Evolutionary conservation across 371 early-diverging fungal species (phyloP).

Genomic region (Pancytospora epiphaga): DNA sequence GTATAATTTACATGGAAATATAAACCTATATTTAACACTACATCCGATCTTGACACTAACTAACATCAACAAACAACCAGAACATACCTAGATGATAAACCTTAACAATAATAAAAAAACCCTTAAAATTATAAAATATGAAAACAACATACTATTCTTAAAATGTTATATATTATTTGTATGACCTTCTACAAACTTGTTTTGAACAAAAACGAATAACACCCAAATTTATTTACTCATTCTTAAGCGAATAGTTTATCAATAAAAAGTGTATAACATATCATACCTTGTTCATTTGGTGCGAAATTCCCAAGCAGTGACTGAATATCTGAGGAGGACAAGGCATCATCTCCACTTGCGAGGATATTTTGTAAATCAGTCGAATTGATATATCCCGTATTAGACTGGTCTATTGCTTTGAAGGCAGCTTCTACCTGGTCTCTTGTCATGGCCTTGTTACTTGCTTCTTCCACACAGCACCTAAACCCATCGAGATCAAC

Average conservation of each 20-base stretch:
- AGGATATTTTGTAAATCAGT: conserved; percentile 42
- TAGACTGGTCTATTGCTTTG: conserved; percentile 27
- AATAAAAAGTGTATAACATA: conserved; percentile 38
- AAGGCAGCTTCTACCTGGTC: conserved; percentile 47
- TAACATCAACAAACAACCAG: too few relatives aligned
- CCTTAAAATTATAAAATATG: too few relatives aligned
- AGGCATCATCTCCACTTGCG: conserved; percentile 13
- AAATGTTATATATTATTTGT: too few relatives aligned
- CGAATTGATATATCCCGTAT: conserved; percentile 42
- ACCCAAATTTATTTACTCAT: conserved; percentile 7
- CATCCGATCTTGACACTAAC: too few relatives aligned
- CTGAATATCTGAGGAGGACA: conserved; percentile 42
- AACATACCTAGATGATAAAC: too few relatives aligned
- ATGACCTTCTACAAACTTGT: too few relatives aligned
- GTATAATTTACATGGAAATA: too few relatives aligned
- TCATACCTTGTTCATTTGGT: conserved; percentile 51
- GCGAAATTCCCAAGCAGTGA: conserved; percentile 33
- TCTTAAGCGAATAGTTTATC: conserved; percentile 16
- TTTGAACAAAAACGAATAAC: too few relatives aligned
- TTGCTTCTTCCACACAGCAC: not conserved
- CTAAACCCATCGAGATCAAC: conserved; percentile 6
- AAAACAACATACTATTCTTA: too few relatives aligned
- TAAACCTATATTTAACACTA: too few relatives aligned
- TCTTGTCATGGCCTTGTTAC: conserved; percentile 8
- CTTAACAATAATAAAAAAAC: too few relatives aligned